A percentile compares a stretch with the other conserved stretches of the same genome.
phyloP scores from a whole-genome alignment of 805 yeast species.

The Candida bentonensis region DNA sequence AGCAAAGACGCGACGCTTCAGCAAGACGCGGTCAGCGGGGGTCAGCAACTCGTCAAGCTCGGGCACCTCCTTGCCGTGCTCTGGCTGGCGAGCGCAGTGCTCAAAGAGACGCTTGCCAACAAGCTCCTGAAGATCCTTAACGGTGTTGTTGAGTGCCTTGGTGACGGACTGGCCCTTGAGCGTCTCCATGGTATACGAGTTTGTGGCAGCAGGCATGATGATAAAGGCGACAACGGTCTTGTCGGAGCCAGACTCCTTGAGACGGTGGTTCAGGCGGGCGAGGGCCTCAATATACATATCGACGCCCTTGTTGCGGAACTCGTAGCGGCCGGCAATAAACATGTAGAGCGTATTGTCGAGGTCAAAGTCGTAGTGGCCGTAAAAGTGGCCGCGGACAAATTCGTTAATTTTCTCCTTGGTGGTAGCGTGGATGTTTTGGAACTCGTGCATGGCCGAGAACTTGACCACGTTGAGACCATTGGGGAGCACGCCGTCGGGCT shows the following conservation, averaged over 20 bases:
- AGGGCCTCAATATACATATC: constrained; percentile 87
- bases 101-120: constrained; percentile 84
- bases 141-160: constrained; percentile 77
- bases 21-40: constrained; percentile 74
- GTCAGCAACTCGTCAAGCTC: constrained; percentile 70
- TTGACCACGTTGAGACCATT: constrained; percentile 92
- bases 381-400: constrained; percentile 91
- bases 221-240: constrained; percentile 93
- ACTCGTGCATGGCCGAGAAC: constrained; percentile 95
- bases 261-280: constrained; percentile 79
- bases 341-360: constrained; percentile 87
- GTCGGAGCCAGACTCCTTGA: constrained; percentile 69
- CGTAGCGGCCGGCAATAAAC: constrained; percentile 95
- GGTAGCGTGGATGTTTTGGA: constrained; percentile 88
- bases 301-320: constrained; percentile 91
- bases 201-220: constrained; percentile 94
- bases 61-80: constrained; percentile 47
- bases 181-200: constrained; percentile 91
- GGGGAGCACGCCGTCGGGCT: constrained; percentile 96
- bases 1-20: constrained; percentile 88
- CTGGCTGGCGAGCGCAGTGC: constrained; percentile 58
- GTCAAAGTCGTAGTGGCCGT: constrained; percentile 91
- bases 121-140: constrained; percentile 70
- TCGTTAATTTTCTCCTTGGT: constrained; percentile 87
- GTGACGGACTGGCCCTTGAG: constrained; percentile 93